phyloP scores from a whole-genome alignment of 768 basidiomycete genomes.

The Piloderma croceum region DNA sequence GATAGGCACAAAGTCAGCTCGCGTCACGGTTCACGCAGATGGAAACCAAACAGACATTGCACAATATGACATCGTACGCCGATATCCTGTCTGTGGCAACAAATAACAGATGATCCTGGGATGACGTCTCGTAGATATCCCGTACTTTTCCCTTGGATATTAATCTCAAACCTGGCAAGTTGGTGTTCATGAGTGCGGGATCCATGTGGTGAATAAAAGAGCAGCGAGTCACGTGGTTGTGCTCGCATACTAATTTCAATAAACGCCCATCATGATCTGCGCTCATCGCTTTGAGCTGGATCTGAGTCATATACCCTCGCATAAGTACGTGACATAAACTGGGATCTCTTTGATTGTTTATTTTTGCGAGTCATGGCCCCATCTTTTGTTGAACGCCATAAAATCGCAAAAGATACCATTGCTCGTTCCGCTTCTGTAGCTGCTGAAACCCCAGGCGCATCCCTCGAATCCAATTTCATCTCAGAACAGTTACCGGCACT shows the following conservation, averaged over 20 bases:
- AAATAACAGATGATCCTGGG: conserved; percentile 73
- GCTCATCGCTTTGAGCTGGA: too few species aligned
- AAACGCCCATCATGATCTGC: too few species aligned
- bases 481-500: conserved; percentile 6
- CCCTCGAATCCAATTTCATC: conserved; percentile 5
- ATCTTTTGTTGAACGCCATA: background rate
- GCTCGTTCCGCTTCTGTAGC: background rate
- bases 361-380: too few species aligned
- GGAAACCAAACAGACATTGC: conserved; percentile 60
- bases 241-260: too few species aligned
- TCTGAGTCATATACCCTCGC: too few species aligned
- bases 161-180: conserved; percentile 59
- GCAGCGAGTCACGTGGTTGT: too few species aligned
- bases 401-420: background rate
- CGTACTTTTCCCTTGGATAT: conserved; percentile 93
- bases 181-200: conserved; percentile 44
- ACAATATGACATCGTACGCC: conserved; percentile 92
- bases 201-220: too few species aligned
- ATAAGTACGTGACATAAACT: too few species aligned
- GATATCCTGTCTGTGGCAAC: conserved; percentile 95
- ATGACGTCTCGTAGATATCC: conserved; percentile 82
- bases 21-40: too few species aligned
- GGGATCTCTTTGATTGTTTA: too few species aligned
- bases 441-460: conserved; percentile 3
- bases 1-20: background rate